Evolutionary conservation across 1,284 basidiomycete genomes (phyloP).

Genomic region (Gymnopus androsaceus): DNA sequence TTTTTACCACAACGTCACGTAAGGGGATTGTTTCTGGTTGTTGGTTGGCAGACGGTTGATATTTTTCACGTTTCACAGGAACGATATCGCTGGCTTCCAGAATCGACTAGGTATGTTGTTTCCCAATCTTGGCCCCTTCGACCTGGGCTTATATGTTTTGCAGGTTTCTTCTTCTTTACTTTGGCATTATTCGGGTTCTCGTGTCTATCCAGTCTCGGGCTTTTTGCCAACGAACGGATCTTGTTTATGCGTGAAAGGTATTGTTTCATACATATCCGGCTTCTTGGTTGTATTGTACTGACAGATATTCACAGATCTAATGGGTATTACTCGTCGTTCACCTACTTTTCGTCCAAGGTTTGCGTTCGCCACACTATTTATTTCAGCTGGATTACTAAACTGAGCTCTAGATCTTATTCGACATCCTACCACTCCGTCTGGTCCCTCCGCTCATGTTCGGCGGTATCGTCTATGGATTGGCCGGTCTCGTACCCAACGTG

Average conservation of each 20-base stretch:
- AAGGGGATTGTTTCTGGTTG: slow-evolving; percentile 26
- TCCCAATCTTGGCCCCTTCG: slow-evolving; percentile 2
- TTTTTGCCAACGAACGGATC: slow-evolving; percentile 93
- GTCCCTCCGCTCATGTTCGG: slow-evolving; percentile 95
- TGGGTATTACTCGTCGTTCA: slow-evolving; percentile 94
- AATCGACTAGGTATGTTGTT: slow-evolving; percentile 68
- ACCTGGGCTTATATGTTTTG: slow-evolving; percentile 7
- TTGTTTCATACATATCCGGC: slow-evolving; percentile 22
- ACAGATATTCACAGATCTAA: slow-evolving; percentile 65
- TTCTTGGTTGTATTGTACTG: slow-evolving; percentile 11
- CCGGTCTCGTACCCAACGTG: slow-evolving; percentile 90
- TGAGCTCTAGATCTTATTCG: slow-evolving; percentile 76
- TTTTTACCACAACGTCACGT: slow-evolving; percentile 80
- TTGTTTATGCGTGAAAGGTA: slow-evolving; percentile 96
- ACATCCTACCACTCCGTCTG: slow-evolving; percentile 91
- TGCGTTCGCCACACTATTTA: slow-evolving; percentile 8
- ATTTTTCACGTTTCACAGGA: slow-evolving; percentile 44
- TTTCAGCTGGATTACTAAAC: neutral
- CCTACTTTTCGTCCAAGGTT: slow-evolving; percentile 93
- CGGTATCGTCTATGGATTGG: slow-evolving; percentile 90
- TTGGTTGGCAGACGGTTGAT: no score
- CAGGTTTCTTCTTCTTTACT: slow-evolving; percentile 95
- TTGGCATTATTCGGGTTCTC: slow-evolving; percentile 95
- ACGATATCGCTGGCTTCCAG: slow-evolving; percentile 95
- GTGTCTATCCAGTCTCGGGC: slow-evolving; percentile 86